Percentiles rank a stretch among this genome's conserved stretches.
Evolutionary conservation across 192 early-diverging fungal species (phyloP).

Genomic region (Rhizophagus prolifer): DNA sequence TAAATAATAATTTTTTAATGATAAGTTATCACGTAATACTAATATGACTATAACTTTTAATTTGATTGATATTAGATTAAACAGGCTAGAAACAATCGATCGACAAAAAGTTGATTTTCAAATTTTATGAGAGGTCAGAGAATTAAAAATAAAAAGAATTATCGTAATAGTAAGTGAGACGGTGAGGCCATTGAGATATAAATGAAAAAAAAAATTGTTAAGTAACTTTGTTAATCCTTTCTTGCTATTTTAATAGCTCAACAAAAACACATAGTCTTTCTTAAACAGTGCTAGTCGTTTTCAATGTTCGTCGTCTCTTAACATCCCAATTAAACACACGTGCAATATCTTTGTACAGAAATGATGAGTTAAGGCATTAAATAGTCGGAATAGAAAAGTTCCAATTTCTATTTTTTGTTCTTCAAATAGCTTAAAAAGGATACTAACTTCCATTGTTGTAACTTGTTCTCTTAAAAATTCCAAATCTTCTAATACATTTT

Average conservation of each 20-base stretch:
- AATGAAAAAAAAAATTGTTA: too few species aligned
- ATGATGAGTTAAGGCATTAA: constrained; percentile 30
- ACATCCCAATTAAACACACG: constrained; percentile 99
- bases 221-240: too few species aligned
- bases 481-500: constrained; percentile 84
- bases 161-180: too few species aligned
- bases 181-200: too few species aligned
- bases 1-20: neutral
- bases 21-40: neutral
- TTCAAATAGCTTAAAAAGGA: constrained; percentile 36
- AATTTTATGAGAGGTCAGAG: too few species aligned
- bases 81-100: neutral
- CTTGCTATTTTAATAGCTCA: too few species aligned
- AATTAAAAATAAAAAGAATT: too few species aligned
- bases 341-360: constrained; percentile 68
- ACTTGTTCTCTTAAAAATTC: constrained; percentile 95
- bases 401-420: neutral
- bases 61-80: neutral
- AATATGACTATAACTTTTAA: too few species aligned
- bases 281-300: neutral
- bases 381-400: neutral
- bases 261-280: too few species aligned
- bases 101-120: neutral
- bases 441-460: constrained; percentile 98
- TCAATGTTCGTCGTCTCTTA: constrained; percentile 60